Conservation (phyloP, 2,329 filamentous ascomycete genomes). For the Neofusicoccum kwambonambiense region DNA sequence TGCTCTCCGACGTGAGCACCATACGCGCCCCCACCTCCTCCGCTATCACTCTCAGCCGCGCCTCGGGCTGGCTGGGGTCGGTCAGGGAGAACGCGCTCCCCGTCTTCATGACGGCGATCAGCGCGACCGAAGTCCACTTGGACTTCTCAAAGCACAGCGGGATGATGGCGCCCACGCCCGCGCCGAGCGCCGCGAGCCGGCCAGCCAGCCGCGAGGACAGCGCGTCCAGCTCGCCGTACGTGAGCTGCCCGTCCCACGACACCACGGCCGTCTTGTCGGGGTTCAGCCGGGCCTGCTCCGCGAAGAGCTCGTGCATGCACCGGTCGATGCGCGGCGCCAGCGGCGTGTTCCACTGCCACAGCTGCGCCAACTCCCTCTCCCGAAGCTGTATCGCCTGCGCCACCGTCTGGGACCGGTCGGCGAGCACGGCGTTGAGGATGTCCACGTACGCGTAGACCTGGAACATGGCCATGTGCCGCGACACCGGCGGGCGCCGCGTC, state of each 20-base stretch:
- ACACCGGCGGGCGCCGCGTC: slow-evolving; percentile 38
- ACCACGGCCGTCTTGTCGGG: slow-evolving; percentile 37
- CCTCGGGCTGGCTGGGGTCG: slow-evolving; percentile 24
- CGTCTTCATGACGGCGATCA: slow-evolving; percentile 39
- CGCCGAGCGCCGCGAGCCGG: slow-evolving; percentile 30
- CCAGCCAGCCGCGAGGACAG: slow-evolving; percentile 30
- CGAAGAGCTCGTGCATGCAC: slow-evolving; percentile 51
- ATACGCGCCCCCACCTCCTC: neutral
- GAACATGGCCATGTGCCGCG: slow-evolving; percentile 44
- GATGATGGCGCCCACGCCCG: slow-evolving; percentile 32
- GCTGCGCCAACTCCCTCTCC: slow-evolving; percentile 41
- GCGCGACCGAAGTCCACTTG: slow-evolving; percentile 34
- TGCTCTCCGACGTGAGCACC: slow-evolving; percentile 13
- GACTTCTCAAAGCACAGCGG: slow-evolving; percentile 42
- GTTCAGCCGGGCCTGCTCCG: slow-evolving; percentile 35
- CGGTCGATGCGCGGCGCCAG: slow-evolving; percentile 44
- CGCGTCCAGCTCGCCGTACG: slow-evolving; percentile 31
- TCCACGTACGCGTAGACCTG: slow-evolving; percentile 45
- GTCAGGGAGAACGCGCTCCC: slow-evolving; percentile 27
- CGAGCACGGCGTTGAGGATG: slow-evolving; percentile 38
- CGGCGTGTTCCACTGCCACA: slow-evolving; percentile 51
- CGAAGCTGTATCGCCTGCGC: slow-evolving; percentile 34
- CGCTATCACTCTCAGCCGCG: neutral
- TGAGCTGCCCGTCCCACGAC: slow-evolving; percentile 34
- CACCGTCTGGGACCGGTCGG: slow-evolving; percentile 30